phyloP scores from a whole-genome alignment of 768 basidiomycete species.

The Megacollybia marginata region DNA sequence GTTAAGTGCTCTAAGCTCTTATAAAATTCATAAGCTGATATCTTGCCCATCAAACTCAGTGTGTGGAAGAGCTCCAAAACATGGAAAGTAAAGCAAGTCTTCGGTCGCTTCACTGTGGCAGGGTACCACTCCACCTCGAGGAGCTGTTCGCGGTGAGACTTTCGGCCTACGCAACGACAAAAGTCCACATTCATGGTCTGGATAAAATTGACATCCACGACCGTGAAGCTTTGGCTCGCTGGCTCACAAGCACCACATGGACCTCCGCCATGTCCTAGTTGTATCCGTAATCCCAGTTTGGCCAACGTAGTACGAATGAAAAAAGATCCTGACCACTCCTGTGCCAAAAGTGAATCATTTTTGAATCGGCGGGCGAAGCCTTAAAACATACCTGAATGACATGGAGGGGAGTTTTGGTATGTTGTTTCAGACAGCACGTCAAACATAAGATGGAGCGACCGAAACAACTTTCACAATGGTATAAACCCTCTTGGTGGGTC shows the following conservation, averaged over 20 bases:
- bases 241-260: background rate
- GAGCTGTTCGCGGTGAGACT: background rate
- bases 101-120: background rate
- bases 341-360: too few species aligned
- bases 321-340: conserved; percentile 1
- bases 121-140: conserved; percentile 3
- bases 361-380: background rate
- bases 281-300: background rate
- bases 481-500: background rate
- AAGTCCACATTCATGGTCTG: conserved; percentile 3
- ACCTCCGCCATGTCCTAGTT: background rate
- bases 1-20: conserved; percentile 1
- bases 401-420: too few species aligned
- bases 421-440: too few species aligned
- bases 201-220: conserved; percentile 5
- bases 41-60: too few species aligned
- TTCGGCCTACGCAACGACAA: conserved; percentile 1
- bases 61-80: background rate
- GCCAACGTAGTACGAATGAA: background rate
- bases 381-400: background rate
- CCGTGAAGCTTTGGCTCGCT: background rate
- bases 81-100: background rate
- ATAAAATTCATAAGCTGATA: conserved; percentile 1
- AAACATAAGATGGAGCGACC: background rate
- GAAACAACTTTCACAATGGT: too few species aligned